phyloP scores from a whole-genome alignment of 306 rosid genomes.

The Corylus heterophylla region DNA sequence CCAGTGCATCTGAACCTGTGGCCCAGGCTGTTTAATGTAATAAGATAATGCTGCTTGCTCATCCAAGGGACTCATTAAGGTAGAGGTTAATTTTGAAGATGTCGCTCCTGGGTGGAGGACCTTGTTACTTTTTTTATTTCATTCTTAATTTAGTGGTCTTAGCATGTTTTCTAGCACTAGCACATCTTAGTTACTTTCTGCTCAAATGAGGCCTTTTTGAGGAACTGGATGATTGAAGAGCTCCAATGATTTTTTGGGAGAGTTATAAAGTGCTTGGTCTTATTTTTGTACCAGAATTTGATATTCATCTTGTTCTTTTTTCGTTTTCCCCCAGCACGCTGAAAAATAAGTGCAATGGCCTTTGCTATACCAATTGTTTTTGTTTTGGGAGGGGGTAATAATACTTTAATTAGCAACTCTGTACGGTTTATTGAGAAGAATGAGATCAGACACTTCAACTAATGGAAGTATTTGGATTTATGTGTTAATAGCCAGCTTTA shows the following conservation, averaged over 20 bases:
- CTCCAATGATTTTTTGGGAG: background rate
- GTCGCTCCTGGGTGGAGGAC: constrained; percentile 20
- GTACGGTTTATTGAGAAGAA: no score
- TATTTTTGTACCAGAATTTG: background rate
- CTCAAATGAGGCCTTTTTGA: background rate
- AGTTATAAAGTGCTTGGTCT: background rate
- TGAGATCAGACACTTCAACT: background rate
- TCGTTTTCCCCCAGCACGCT: background rate
- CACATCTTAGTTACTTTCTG: background rate
- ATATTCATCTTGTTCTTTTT: background rate
- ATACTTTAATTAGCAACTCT: no score
- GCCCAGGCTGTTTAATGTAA: constrained; percentile 61
- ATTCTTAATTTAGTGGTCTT: background rate
- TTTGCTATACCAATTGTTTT: background rate
- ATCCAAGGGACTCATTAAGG: constrained; percentile 26
- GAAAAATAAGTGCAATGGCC: background rate
- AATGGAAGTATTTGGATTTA: background rate
- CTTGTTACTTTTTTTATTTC: constrained; percentile 1
- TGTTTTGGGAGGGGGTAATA: no score
- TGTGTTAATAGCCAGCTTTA: no score
- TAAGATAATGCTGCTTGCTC: constrained; percentile 19
- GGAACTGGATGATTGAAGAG: background rate
- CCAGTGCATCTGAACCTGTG: constrained; percentile 58
- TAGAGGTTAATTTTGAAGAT: constrained; percentile 26
- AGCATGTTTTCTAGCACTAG: background rate